phyloP scores from a whole-genome alignment of 1,284 basidiomycete genomes.

The Sphagnurus paluster region DNA sequence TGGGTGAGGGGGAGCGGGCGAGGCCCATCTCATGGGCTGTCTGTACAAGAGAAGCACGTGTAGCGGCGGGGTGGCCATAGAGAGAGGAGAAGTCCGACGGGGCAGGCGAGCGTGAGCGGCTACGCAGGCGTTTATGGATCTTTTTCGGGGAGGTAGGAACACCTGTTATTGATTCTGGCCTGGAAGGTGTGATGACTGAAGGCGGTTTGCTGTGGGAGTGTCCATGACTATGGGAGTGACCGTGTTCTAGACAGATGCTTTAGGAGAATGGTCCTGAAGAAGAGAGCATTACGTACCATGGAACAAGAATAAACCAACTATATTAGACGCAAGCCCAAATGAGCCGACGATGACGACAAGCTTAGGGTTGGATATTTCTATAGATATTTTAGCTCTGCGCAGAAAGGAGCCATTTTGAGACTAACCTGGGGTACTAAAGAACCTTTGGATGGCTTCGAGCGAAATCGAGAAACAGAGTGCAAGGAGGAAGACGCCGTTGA shows the following conservation, averaged over 20 bases:
- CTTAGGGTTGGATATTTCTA: conserved; percentile 88
- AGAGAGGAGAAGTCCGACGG: conserved; percentile 56
- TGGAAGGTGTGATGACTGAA: conserved; percentile 27
- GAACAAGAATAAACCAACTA: conserved; percentile 94
- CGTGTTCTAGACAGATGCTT: conserved; percentile 56
- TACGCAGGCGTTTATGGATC: conserved; percentile 19
- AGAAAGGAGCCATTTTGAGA: conserved; percentile 9
- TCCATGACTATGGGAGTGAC: conserved; percentile 65
- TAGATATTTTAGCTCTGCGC: conserved; percentile 11
- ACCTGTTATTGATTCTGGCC: conserved; percentile 21
- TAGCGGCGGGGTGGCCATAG: conserved; percentile 88
- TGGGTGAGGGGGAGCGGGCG: conserved; percentile 51
- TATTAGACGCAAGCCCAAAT: conserved; percentile 88
- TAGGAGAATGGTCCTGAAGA: too few species aligned
- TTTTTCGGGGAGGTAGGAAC: conserved; percentile 28
- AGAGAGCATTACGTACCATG: conserved; percentile 62
- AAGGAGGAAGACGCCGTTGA: conserved; percentile 94
- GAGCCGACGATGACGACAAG: conserved; percentile 91
- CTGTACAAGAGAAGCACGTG: conserved; percentile 85
- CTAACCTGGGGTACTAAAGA: conserved; percentile 82
- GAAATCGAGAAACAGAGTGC: conserved; percentile 97
- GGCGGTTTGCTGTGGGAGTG: conserved; percentile 34
- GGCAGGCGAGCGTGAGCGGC: conserved; percentile 32
- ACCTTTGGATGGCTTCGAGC: conserved; percentile 90
- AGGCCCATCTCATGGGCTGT: conserved; percentile 81